A percentile compares a stretch with the other conserved stretches of the same genome.
Evolutionary conservation across 495 filamentous ascomycete species (phyloP).

Genomic region (Symbiotaphrina buchneri): DNA sequence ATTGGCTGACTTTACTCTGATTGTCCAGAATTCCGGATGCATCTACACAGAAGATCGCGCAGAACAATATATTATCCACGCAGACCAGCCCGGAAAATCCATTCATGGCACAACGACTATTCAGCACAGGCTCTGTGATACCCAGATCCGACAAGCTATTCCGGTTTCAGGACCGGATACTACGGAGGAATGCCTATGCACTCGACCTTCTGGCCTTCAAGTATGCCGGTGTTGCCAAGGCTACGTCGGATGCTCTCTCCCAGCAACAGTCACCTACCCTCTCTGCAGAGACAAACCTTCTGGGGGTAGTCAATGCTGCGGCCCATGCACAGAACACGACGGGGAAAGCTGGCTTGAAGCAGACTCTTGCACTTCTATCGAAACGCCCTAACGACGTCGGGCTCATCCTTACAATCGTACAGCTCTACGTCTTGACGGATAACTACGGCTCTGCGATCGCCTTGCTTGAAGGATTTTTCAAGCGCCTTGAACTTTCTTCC

Average conservation of each 20-base stretch:
- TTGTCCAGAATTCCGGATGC: constrained; percentile 45
- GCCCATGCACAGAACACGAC: constrained; percentile 40
- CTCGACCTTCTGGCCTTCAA: constrained; percentile 64
- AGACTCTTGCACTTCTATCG: constrained; percentile 51
- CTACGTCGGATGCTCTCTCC: constrained; percentile 34
- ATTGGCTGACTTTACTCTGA: neutral
- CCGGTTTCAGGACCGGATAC: constrained; percentile 43
- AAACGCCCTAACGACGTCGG: constrained; percentile 66
- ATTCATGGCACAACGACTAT: constrained; percentile 46
- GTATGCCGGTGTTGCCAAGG: constrained; percentile 43
- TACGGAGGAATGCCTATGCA: constrained; percentile 45
- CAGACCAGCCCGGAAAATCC: constrained; percentile 42
- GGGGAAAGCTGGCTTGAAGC: constrained; percentile 46
- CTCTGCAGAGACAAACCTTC: constrained; percentile 31
- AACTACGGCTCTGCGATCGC: constrained; percentile 58
- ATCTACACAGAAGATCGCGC: constrained; percentile 54
- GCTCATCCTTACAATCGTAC: constrained; percentile 58
- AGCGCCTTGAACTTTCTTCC: constrained; percentile 42
- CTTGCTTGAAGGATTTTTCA: constrained; percentile 53
- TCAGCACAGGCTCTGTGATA: constrained; percentile 31
- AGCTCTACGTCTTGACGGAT: constrained; percentile 54
- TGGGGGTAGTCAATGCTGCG: constrained; percentile 64
- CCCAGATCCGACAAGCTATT: constrained; percentile 53
- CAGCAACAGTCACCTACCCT: constrained; percentile 27
- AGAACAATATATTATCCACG: constrained; percentile 51